Percentiles rank a stretch among this genome's conserved stretches.
Evolutionary conservation across 805 yeast genomes (phyloP).

Genomic region (Candida parachauliodes): DNA sequence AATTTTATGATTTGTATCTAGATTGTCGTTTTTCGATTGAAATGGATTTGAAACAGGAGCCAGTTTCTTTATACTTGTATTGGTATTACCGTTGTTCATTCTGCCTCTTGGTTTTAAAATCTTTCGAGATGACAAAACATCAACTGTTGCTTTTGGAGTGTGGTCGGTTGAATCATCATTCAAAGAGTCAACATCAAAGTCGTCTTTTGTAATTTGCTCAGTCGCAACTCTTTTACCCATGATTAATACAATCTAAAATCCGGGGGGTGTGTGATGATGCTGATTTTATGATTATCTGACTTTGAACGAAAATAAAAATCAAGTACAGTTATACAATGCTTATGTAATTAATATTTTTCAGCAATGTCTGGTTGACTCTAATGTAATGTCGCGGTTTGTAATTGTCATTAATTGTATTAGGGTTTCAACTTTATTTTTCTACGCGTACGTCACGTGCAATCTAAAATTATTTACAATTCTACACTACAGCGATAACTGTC

Average conservation of each 20-base stretch:
- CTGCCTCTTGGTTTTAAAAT: conserved; percentile 56
- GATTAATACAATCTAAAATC: too few species aligned
- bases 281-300: too few species aligned
- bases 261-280: too few species aligned
- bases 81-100: conserved; percentile 7
- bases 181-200: conserved; percentile 11
- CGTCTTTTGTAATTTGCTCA: conserved; percentile 60
- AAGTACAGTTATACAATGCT: too few species aligned
- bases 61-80: background rate
- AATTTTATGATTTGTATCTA: conserved; percentile 42
- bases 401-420: background rate
- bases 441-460: background rate
- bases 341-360: background rate
- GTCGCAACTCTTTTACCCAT: conserved; percentile 72
- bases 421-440: background rate
- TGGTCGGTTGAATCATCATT: conserved; percentile 20
- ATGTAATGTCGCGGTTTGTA: background rate
- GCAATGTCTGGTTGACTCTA: background rate
- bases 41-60: conserved; percentile 1
- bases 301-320: too few species aligned
- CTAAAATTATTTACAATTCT: background rate
- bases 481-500: background rate
- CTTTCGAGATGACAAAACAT: conserved; percentile 63
- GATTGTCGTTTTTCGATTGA: background rate
- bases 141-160: conserved; percentile 33